Conservation (phyloP, 2,329 filamentous ascomycete genomes). For the Fusarium sublunatum region DNA sequence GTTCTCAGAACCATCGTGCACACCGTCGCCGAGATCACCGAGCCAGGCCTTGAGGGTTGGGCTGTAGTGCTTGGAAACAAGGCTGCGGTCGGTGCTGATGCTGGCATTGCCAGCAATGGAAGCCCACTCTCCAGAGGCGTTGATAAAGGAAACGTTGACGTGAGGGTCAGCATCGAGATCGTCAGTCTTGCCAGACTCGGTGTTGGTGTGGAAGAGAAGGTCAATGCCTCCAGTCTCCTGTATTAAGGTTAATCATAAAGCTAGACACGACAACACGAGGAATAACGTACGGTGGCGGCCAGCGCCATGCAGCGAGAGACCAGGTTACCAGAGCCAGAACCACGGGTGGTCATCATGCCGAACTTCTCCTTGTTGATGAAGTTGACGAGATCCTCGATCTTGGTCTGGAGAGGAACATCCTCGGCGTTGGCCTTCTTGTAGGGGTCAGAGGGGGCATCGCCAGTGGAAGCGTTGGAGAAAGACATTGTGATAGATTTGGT, state of each 20-base stretch:
- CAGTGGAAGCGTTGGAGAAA: conserved; percentile 67
- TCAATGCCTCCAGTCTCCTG: conserved; percentile 83
- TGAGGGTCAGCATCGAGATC: conserved; percentile 78
- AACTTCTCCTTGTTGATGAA: conserved; percentile 83
- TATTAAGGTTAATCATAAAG: conserved; percentile 2
- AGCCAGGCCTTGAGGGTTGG: conserved; percentile 83
- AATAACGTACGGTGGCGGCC: conserved; percentile 74
- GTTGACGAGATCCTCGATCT: conserved; percentile 76
- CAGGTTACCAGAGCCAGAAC: conserved; percentile 71
- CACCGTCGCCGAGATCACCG: conserved; percentile 84
- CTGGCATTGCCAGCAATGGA: conserved; percentile 80
- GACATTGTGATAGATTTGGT: conserved; percentile 49
- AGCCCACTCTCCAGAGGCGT: conserved; percentile 83
- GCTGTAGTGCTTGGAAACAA: conserved; percentile 81
- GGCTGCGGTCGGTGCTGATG: conserved; percentile 74
- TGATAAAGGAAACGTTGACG: conserved; percentile 85
- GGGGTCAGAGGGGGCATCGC: conserved; percentile 75
- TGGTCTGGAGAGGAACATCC: conserved; percentile 73
- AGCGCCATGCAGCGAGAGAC: conserved; percentile 89
- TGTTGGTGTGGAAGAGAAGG: conserved; percentile 91
- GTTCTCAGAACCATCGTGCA: conserved; percentile 82
- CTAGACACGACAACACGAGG: neutral
- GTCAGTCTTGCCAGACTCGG: conserved; percentile 87
- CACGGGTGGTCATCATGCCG: conserved; percentile 87
- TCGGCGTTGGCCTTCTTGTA: conserved; percentile 82